Evolutionary conservation across 108 stramenopile species (phyloP).

Genomic region (Discostella pseudostelligera): DNA sequence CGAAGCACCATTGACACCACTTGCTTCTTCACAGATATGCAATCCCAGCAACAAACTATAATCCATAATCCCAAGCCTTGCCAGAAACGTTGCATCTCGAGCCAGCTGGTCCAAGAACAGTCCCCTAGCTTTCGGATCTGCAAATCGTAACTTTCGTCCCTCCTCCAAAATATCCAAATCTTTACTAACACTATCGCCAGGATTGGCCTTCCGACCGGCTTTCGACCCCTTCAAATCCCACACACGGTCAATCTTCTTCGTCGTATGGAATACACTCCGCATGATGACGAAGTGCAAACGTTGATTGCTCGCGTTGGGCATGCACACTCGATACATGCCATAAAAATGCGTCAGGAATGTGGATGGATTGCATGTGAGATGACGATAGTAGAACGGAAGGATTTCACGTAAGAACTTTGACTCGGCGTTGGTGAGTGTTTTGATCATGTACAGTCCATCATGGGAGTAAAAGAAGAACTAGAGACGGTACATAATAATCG

Average conservation of each 20-base stretch:
- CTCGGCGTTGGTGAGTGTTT: constrained; percentile 79
- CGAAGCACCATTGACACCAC: background rate
- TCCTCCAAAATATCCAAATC: constrained; percentile 58
- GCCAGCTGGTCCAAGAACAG: constrained; percentile 52
- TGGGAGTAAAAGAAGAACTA: constrained; percentile 92
- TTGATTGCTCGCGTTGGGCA: constrained; percentile 53
- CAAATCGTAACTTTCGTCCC: constrained; percentile 45
- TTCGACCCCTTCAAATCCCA: constrained; percentile 78
- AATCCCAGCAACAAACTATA: constrained; percentile 79
- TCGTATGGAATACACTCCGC: constrained; percentile 65
- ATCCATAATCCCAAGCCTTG: constrained; percentile 76
- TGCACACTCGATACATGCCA: constrained; percentile 87
- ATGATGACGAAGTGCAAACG: constrained; percentile 70
- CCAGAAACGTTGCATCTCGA: constrained; percentile 66
- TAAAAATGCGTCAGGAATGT: constrained; percentile 81
- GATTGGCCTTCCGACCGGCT: constrained; percentile 43
- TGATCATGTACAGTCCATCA: constrained; percentile 89
- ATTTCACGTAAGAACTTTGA: constrained; percentile 84
- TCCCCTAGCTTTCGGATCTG: constrained; percentile 39
- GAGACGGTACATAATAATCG: no score
- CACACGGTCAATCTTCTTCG: constrained; percentile 55
- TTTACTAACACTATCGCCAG: constrained; percentile 50
- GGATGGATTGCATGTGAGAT: constrained; percentile 66
- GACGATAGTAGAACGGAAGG: constrained; percentile 81
- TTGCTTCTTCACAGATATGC: constrained; percentile 34